phyloP scores from a whole-genome alignment of 768 basidiomycete genomes.

The Tylopilus intermedius region DNA sequence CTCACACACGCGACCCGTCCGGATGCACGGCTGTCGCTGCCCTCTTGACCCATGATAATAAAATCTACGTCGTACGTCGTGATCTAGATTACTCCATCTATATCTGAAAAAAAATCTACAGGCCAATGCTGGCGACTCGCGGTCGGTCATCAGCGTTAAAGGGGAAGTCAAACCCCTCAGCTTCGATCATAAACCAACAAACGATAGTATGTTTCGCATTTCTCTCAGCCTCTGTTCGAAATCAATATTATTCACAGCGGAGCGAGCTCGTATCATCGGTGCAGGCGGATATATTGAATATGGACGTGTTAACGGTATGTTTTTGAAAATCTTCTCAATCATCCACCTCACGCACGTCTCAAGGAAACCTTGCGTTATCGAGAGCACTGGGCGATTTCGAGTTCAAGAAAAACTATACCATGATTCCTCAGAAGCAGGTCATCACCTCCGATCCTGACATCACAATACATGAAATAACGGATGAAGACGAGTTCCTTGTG shows the following conservation, averaged over 20 bases:
- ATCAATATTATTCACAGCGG: constrained; percentile 43
- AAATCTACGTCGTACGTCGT: constrained; percentile 70
- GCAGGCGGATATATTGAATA: constrained; percentile 97
- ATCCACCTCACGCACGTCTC: background rate
- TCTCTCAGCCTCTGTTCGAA: background rate
- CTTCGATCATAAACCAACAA: constrained; percentile 93
- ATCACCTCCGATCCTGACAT: constrained; percentile 95
- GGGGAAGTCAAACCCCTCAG: constrained; percentile 87
- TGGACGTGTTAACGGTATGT: constrained; percentile 89
- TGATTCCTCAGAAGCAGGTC: constrained; percentile 84
- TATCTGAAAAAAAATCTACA: constrained; percentile 29
- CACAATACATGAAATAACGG: constrained; percentile 70
- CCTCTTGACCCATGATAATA: constrained; percentile 69
- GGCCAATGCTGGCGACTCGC: constrained; percentile 98
- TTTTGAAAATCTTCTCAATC: background rate
- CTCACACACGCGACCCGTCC: constrained; percentile 85
- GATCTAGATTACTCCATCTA: constrained; percentile 10
- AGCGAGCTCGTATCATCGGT: constrained; percentile 77
- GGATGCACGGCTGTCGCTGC: constrained; percentile 95
- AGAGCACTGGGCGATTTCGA: constrained; percentile 97
- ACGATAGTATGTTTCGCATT: constrained; percentile 54
- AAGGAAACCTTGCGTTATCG: constrained; percentile 93
- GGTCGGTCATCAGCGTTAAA: constrained; percentile 79
- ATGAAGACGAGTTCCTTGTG: constrained; percentile 95
- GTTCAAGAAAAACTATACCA: constrained; percentile 88